phyloP scores from a whole-genome alignment of 306 rosid genomes.

The Gastrolobium villosum region DNA sequence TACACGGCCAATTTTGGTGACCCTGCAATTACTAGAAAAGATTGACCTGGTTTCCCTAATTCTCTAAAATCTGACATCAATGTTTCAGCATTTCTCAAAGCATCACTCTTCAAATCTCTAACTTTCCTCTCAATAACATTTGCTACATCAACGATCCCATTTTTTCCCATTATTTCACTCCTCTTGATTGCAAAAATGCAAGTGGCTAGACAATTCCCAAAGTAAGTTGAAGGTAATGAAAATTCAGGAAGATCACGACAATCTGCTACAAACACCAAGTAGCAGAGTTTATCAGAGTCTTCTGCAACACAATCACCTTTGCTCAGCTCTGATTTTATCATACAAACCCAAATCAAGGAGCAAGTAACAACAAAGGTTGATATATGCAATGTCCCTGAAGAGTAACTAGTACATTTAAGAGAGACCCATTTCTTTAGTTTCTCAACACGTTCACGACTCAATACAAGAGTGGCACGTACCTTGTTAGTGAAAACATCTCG shows the following conservation, averaged over 20 bases:
- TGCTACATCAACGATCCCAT: constrained; percentile 42
- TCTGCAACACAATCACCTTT: not conserved
- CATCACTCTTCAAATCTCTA: no score
- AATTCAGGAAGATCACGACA: constrained; percentile 38
- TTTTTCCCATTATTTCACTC: constrained; percentile 36
- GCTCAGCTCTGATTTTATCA: constrained; percentile 15
- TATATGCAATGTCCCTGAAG: not conserved
- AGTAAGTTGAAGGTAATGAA: constrained; percentile 45
- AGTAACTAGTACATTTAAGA: not conserved
- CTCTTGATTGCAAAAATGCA: constrained; percentile 4
- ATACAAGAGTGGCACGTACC: constrained; percentile 10
- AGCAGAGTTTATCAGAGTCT: constrained; percentile 9
- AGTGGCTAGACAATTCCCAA: constrained; percentile 46
- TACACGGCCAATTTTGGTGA: constrained; percentile 48
- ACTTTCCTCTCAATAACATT: constrained; percentile 34
- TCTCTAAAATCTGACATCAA: constrained; percentile 4
- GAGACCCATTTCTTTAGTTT: constrained; percentile 14
- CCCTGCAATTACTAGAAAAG: constrained; percentile 14
- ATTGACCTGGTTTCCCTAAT: not conserved
- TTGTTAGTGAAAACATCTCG: not conserved
- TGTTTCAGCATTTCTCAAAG: constrained; percentile 25
- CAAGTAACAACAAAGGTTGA: not conserved
- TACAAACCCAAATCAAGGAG: constrained; percentile 38
- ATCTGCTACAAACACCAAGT: constrained; percentile 45
- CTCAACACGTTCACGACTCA: constrained; percentile 5